A percentile compares a stretch with the other conserved stretches of the same genome.
phyloP scores from a whole-genome alignment of 2,329 filamentous ascomycete genomes.

The Bipolaris gigantea region DNA sequence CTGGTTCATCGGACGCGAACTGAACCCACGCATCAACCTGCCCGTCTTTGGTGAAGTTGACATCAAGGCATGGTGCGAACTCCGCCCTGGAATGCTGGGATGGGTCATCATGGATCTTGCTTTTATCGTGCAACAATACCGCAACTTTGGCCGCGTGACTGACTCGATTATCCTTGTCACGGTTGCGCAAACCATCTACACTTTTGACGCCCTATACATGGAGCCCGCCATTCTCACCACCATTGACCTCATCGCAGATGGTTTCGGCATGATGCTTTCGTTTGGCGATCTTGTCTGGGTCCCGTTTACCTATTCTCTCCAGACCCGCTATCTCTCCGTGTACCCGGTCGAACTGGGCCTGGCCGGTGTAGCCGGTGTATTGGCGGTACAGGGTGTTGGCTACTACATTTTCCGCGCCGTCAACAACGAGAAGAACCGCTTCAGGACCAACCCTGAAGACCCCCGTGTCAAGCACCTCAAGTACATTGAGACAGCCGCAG shows the following conservation, averaged over 20 bases:
- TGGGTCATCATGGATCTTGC: slow-evolving; percentile 86
- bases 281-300: slow-evolving; percentile 95
- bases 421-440: slow-evolving; percentile 93
- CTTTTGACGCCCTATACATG: slow-evolving; percentile 82
- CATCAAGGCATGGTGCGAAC: slow-evolving; percentile 86
- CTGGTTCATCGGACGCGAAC: slow-evolving; percentile 94
- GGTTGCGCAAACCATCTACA: slow-evolving; percentile 76
- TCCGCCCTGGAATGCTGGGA: slow-evolving; percentile 87
- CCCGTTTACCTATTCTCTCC: slow-evolving; percentile 83
- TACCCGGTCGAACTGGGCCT: slow-evolving; percentile 80
- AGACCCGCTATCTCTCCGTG: slow-evolving; percentile 80
- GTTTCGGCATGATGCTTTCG: slow-evolving; percentile 91
- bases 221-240: slow-evolving; percentile 88
- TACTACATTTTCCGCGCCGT: slow-evolving; percentile 91
- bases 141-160: slow-evolving; percentile 77
- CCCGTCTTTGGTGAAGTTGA: slow-evolving; percentile 84
- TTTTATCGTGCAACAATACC: slow-evolving; percentile 86
- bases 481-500: slow-evolving; percentile 81
- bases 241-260: slow-evolving; percentile 91
- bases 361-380: slow-evolving; percentile 64
- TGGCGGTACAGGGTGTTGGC: slow-evolving; percentile 69
- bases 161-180: slow-evolving; percentile 84
- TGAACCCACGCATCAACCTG: slow-evolving; percentile 82
- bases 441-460: slow-evolving; percentile 84
- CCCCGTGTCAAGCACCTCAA: slow-evolving; percentile 76